phyloP scores from a whole-genome alignment of 176 grass and related monocot species.

The Aegilops speltoides region DNA sequence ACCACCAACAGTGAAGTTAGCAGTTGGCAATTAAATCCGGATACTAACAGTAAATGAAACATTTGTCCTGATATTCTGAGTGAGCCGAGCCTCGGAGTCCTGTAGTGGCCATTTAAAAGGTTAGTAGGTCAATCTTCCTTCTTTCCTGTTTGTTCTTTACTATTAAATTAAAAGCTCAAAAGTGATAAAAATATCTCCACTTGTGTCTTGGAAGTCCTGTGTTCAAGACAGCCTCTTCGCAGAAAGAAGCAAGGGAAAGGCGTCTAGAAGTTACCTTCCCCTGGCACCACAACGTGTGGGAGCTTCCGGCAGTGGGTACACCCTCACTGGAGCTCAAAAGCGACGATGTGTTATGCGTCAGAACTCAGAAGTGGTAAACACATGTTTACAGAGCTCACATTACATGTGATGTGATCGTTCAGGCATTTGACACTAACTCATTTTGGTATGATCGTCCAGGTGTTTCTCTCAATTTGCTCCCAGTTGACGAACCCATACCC shows the following conservation, averaged over 20 bases:
- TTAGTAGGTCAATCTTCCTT: not conserved
- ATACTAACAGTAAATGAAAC: not conserved
- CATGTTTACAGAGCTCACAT: not conserved
- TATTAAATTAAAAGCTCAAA: not conserved
- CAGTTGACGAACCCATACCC: not conserved
- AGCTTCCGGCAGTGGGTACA: not conserved
- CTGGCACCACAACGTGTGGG: not conserved
- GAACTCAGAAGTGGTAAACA: not conserved
- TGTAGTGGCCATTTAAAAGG: not conserved
- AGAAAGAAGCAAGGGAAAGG: not conserved
- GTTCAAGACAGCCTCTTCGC: not conserved
- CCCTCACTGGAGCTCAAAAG: not conserved
- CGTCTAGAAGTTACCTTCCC: accelerated
- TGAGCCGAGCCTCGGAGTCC: not conserved
- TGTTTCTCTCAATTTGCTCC: not conserved
- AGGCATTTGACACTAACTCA: not conserved
- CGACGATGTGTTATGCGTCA: not conserved
- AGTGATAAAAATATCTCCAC: not conserved
- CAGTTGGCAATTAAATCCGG: not conserved
- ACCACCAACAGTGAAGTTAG: not conserved
- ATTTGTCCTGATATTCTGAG: not conserved
- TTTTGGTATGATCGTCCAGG: not conserved
- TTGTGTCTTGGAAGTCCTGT: not conserved
- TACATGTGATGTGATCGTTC: not conserved
- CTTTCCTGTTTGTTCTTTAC: not conserved